Evolutionary conservation across 352 stramenopile species (phyloP).

Genomic region (Stramenopiles sp.): DNA sequence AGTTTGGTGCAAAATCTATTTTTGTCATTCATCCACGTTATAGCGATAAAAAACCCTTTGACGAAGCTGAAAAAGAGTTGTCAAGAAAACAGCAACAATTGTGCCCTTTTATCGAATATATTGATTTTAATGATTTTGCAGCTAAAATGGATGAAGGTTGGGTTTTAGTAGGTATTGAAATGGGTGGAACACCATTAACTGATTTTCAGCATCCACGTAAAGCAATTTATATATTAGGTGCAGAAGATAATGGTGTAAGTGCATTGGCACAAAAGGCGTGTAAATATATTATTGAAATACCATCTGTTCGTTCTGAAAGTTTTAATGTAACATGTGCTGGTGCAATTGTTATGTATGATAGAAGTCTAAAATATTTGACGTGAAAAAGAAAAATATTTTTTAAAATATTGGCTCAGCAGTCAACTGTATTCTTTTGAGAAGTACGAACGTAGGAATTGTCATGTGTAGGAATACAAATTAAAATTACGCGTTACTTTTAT

Average conservation of each 20-base stretch:
- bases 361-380: constrained; percentile 19
- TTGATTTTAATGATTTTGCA: constrained; percentile 1
- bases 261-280: constrained; percentile 18
- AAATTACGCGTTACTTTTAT: no score
- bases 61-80: no score
- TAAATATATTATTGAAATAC: constrained; percentile 23
- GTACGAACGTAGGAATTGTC: no score
- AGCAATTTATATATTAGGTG: constrained; percentile 25
- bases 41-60: background rate
- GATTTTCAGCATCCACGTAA: constrained; percentile 23
- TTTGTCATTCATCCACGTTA: background rate
- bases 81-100: background rate
- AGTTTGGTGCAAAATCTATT: background rate
- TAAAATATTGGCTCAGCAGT: no score
- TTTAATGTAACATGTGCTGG: constrained; percentile 27
- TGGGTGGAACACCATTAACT: constrained; percentile 20
- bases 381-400: no score
- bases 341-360: constrained; percentile 25
- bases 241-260: constrained; percentile 24
- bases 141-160: background rate
- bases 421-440: no score
- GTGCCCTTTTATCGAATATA: background rate
- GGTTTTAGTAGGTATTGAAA: constrained; percentile 17
- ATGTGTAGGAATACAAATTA: no score
- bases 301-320: constrained; percentile 18